Conservation (phyloP, 2,329 filamentous ascomycete species). For the Penicillium sp. region DNA sequence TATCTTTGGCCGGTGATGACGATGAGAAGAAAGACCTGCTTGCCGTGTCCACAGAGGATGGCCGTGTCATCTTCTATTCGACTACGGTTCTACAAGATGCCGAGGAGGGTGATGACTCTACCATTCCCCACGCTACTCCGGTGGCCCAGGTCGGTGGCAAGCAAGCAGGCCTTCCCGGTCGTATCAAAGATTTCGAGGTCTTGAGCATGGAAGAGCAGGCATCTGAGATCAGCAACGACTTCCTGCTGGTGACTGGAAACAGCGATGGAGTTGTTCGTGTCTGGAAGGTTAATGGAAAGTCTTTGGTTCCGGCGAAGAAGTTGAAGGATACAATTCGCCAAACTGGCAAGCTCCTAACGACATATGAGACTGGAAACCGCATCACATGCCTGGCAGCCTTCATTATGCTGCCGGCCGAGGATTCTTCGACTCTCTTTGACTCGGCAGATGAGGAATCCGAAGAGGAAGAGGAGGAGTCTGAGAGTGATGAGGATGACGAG, state of each 20-base stretch:
- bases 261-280: constrained; percentile 86
- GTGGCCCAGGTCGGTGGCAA: constrained; percentile 81
- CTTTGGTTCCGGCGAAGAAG: constrained; percentile 33
- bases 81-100: constrained; percentile 58
- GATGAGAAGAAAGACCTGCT: constrained; percentile 59
- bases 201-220: constrained; percentile 54
- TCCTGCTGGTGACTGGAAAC: constrained; percentile 73
- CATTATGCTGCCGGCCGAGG: constrained; percentile 71
- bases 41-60: constrained; percentile 87
- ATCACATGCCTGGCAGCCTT: constrained; percentile 90
- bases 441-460: constrained; percentile 59
- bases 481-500: constrained; percentile 40
- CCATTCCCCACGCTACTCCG: constrained; percentile 64
- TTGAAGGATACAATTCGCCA: constrained; percentile 42
- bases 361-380: constrained; percentile 83
- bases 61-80: constrained; percentile 81
- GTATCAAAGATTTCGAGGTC: constrained; percentile 88
- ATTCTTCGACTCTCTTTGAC: constrained; percentile 63
- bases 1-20: constrained; percentile 57
- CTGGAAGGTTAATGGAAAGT: constrained; percentile 64
- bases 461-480: constrained; percentile 37
- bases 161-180: constrained; percentile 67
- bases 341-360: constrained; percentile 72
- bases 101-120: constrained; percentile 56
- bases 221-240: constrained; percentile 43